These are phyloP conservation scores for Herpetomonas samuelpessoai DNA, from an alignment of 208 protist species.

Conservation along the genomic window DNA sequence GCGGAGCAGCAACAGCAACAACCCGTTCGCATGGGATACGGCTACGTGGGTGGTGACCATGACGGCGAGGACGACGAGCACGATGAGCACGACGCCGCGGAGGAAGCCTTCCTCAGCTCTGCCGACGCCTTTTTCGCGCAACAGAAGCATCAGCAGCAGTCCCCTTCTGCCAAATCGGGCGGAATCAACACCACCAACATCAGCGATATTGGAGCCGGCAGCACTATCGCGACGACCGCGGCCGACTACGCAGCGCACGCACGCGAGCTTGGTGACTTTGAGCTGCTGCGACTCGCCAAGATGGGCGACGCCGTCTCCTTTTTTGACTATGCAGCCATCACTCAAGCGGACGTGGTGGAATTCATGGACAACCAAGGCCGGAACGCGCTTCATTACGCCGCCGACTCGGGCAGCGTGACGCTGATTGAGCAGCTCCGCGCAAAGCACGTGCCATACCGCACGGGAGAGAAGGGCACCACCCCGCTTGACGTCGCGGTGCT, in stretches of 20 bases:
- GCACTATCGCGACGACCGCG: conserved; percentile 28
- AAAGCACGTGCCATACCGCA: conserved; percentile 49
- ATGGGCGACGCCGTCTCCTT: conserved; percentile 74
- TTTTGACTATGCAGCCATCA: conserved; percentile 37
- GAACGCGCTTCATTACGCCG: conserved; percentile 83
- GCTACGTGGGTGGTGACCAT: conserved; percentile 10
- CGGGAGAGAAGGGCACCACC: conserved; percentile 64
- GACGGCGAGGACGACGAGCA: conserved; percentile 16
- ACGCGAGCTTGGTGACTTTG: conserved; percentile 70
- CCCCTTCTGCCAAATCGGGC: too few relatives aligned
- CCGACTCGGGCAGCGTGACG: conserved; percentile 52
- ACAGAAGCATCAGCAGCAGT: background rate
- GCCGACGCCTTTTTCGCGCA: background rate
- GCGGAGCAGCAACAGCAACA: conserved; percentile 13
- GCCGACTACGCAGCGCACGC: conserved; percentile 17
- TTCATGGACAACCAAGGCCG: conserved; percentile 74
- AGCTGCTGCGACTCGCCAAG: conserved; percentile 79
- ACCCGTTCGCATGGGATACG: conserved; percentile 6
- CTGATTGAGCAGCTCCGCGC: conserved; percentile 45
- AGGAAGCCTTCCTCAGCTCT: conserved; percentile 21
- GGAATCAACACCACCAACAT: background rate
- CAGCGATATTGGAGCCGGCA: conserved; percentile 23
- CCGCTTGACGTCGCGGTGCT: conserved; percentile 79
- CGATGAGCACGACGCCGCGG: conserved; percentile 18
- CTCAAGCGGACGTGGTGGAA: conserved; percentile 25